Evolutionary conservation across 1,284 basidiomycete genomes (phyloP).

Genomic region (Microbotryomycetes sp.): DNA sequence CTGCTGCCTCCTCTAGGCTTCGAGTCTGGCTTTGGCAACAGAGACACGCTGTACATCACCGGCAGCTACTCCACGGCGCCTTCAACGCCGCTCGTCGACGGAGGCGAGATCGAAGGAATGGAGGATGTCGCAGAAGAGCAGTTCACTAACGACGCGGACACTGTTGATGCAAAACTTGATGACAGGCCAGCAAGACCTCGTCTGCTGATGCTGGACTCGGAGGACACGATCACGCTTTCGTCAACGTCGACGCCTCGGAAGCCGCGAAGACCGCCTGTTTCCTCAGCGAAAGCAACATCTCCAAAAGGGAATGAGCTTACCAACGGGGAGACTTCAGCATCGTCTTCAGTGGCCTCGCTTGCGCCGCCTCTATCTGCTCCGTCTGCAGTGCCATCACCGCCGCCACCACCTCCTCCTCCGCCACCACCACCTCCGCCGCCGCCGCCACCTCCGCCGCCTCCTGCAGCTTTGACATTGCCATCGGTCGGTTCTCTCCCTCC

Average conservation of each 20-base stretch:
- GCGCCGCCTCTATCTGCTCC: slow-evolving; percentile 39
- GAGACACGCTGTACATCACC: slow-evolving; percentile 15
- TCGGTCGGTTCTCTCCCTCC: slow-evolving; percentile 31
- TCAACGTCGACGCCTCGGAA: background rate
- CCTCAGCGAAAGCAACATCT: background rate
- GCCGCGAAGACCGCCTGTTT: background rate
- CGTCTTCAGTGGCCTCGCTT: background rate
- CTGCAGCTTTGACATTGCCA: background rate
- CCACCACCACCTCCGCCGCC: slow-evolving; percentile 15
- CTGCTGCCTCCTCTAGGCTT: slow-evolving; percentile 13
- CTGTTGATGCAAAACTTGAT: background rate
- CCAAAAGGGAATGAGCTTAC: background rate
- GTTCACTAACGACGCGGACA: background rate
- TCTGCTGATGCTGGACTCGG: background rate
- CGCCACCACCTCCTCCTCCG: slow-evolving; percentile 4
- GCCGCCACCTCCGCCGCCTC: slow-evolving; percentile 16
- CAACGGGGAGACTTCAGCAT: background rate
- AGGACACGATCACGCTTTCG: background rate
- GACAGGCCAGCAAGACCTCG: background rate
- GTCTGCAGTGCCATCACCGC: slow-evolving; percentile 3
- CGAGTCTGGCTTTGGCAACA: background rate
- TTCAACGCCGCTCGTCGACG: slow-evolving; percentile 6
- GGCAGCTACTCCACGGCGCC: slow-evolving; percentile 19
- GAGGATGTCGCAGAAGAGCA: background rate
- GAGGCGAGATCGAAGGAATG: too few species aligned